A percentile compares a stretch with the other conserved stretches of the same genome.
phyloP scores from a whole-genome alignment of 1,284 basidiomycete genomes.

The Coniophora puteana region DNA sequence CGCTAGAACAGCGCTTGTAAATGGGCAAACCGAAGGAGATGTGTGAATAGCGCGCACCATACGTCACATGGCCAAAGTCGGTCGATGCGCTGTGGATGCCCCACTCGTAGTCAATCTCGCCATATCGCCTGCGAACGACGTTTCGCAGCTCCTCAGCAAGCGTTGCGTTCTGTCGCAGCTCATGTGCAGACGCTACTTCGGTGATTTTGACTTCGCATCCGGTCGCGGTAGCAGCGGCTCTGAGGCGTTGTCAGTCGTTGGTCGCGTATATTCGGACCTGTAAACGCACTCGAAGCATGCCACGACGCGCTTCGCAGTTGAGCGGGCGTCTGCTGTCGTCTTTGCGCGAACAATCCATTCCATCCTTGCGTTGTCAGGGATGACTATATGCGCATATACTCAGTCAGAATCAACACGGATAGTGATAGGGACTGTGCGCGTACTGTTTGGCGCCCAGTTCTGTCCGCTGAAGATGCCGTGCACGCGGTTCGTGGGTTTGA shows the following conservation, averaged over 20 bases:
- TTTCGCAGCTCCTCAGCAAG: slow-evolving; percentile 61
- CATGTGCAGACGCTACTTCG: slow-evolving; percentile 39
- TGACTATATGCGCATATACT: slow-evolving; percentile 63
- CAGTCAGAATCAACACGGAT: not conserved
- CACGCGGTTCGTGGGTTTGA: slow-evolving; percentile 56
- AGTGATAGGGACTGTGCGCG: slow-evolving; percentile 11
- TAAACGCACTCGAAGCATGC: slow-evolving; percentile 67
- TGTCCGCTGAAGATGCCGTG: slow-evolving; percentile 64
- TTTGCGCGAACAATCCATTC: slow-evolving; percentile 72
- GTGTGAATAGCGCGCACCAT: slow-evolving; percentile 34
- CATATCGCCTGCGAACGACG: slow-evolving; percentile 49
- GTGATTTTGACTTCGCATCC: slow-evolving; percentile 59
- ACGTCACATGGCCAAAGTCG: slow-evolving; percentile 68
- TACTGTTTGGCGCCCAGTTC: slow-evolving; percentile 62
- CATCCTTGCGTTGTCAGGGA: slow-evolving; percentile 75
- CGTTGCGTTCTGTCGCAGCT: slow-evolving; percentile 61
- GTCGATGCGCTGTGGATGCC: slow-evolving; percentile 63
- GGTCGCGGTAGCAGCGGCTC: slow-evolving; percentile 69
- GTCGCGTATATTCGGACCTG: not conserved
- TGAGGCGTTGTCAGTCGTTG: slow-evolving; percentile 23
- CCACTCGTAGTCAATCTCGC: slow-evolving; percentile 48
- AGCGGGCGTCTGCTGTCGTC: slow-evolving; percentile 54
- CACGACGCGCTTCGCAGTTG: slow-evolving; percentile 54
- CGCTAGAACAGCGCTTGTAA: slow-evolving; percentile 21
- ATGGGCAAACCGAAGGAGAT: not conserved